Evolutionary conservation across 2,329 filamentous ascomycete genomes (phyloP), one percentile per base, ranked within the genome.

Genomic region (Botrytis paeoniae): DNA sequence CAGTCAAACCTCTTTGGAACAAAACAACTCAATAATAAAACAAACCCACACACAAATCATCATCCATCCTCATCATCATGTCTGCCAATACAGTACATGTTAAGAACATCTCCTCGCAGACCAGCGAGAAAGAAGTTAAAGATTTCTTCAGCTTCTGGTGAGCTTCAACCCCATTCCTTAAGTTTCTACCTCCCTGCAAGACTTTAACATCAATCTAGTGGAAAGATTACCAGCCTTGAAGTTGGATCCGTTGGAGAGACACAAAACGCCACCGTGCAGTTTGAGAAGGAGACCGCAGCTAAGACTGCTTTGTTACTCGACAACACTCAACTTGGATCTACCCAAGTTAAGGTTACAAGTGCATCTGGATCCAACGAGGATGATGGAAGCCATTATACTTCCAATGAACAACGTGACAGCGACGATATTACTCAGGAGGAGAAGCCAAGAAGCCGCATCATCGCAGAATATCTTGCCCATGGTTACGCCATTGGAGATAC

Each of bases 141-240:
- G 95, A 97, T 82, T 99, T 99, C 88, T 99, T 99, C 87, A 96
- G 92, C 86, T 98, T 98, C 85, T 92, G 89, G 93, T 95, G 87
- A 82, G 89, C 80, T 62, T 64, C 63, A n/a, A 32, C 32, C 39
- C 43, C 57, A 37, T 37, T 43, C 25, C 57, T 60, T 45, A 35
- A 43, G 69, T n/a, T 35, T 65, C 35, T 69, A 2, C 2, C 32
- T 57, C 3, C 61, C 25, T 54, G 41, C n/a, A 61, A 41, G 4
- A n/a, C 1, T 16, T 76, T 80, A 76, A 81, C 76, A 69, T 71
- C 3, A 20, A 48, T 41, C 4, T 81, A 96, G 94, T 82, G 96
- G 96, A 83, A 98, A 98, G 87, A 97, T 99, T 83, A 91, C 89
- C 78, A 88, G 89, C 79, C 88, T 99, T 82, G 91, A 93, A 74